A percentile compares a stretch with the other conserved stretches of the same genome.
Evolutionary conservation across 495 filamentous ascomycete genomes (phyloP).

Genomic region (Tuber melanosporum): DNA sequence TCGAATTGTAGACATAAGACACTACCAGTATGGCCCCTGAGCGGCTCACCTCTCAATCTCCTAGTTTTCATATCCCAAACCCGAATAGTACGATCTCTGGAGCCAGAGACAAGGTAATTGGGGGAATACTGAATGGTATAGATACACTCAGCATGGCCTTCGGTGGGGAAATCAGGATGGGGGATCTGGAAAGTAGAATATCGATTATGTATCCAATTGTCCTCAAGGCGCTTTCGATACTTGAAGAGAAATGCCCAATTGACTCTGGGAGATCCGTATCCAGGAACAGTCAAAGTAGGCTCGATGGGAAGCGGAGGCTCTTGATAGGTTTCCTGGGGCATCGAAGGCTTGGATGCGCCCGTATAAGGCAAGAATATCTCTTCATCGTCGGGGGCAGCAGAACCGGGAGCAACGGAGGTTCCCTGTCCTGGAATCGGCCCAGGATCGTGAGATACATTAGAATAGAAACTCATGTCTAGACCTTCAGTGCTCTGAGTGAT

Average conservation of each 20-base stretch:
- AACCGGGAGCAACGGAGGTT: not conserved
- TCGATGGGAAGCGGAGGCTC: constrained; percentile 38
- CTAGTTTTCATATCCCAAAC: constrained; percentile 85
- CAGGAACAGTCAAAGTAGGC: constrained; percentile 29
- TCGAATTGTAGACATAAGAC: constrained; percentile 97
- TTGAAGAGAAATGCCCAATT: constrained; percentile 87
- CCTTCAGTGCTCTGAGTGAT: constrained; percentile 19
- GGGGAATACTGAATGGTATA: constrained; percentile 86
- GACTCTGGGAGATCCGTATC: constrained; percentile 49
- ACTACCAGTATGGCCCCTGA: constrained; percentile 72
- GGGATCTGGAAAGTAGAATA: constrained; percentile 85
- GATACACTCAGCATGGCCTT: constrained; percentile 86
- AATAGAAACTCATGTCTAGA: constrained; percentile 18
- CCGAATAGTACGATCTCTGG: constrained; percentile 76
- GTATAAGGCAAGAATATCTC: constrained; percentile 30
- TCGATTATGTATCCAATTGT: constrained; percentile 80
- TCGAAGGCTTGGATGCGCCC: constrained; percentile 14
- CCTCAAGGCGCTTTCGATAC: constrained; percentile 74
- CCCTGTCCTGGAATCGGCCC: not conserved
- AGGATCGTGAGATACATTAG: not conserved
- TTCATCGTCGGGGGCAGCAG: constrained; percentile 26
- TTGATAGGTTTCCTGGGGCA: constrained; percentile 28
- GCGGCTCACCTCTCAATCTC: constrained; percentile 62
- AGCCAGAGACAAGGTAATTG: constrained; percentile 86
- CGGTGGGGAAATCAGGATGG: constrained; percentile 68